Evolutionary conservation across 441 rosid genomes (phyloP).

Genomic region (Adansonia gregorii): DNA sequence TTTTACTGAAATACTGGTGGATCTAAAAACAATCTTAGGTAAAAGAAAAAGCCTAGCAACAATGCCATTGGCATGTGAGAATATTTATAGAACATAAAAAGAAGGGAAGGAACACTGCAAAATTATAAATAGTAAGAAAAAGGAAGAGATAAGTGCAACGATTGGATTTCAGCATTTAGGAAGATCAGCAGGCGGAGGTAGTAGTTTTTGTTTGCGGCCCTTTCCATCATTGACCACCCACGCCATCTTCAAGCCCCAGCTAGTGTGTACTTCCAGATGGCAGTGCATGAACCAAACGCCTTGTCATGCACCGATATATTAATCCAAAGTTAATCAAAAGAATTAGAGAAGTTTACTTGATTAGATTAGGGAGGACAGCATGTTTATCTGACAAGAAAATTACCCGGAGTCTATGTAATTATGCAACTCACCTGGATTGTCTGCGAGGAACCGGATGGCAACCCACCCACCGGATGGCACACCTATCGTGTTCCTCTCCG

Average conservation of each 20-base stretch:
- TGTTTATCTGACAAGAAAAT: no score
- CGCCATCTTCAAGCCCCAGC: constrained; percentile 11
- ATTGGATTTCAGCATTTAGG: constrained; percentile 45
- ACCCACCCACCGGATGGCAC: constrained; percentile 39
- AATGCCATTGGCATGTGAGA: background rate
- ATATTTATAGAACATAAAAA: background rate
- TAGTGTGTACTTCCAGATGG: background rate
- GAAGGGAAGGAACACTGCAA: background rate
- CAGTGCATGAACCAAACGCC: constrained; percentile 28
- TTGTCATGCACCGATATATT: background rate
- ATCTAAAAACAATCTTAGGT: background rate
- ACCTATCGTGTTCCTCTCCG: constrained; percentile 34
- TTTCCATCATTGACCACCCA: constrained; percentile 6
- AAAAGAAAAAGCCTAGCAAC: background rate
- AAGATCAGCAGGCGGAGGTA: constrained; percentile 48
- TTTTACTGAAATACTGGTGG: background rate
- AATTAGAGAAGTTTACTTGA: background rate
- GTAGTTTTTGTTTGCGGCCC: constrained; percentile 35
- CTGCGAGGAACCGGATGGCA: constrained; percentile 36
- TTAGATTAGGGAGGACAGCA: background rate
- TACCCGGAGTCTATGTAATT: no score
- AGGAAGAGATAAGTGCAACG: background rate
- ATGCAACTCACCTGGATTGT: constrained; percentile 32
- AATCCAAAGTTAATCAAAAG: background rate
- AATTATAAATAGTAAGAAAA: background rate